Percentiles rank a stretch among this genome's conserved stretches.
Conservation (phyloP, 352 stramenopile genomes). For the Pseudoperonospora humuli region DNA sequence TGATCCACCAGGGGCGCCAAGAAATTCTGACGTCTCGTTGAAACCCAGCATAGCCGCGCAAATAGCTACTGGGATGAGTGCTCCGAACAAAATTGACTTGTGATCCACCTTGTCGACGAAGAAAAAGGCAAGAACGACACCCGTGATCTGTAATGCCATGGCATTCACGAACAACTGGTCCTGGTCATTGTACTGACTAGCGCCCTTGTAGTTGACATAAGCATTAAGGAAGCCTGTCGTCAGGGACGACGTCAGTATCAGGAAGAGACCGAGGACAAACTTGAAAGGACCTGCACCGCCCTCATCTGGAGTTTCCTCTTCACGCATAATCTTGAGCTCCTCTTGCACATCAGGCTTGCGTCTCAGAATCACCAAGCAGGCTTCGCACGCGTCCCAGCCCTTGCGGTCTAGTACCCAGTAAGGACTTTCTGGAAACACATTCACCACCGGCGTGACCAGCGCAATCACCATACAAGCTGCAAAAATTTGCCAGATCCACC, state of each 20-base stretch:
- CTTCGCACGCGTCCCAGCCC: slow-evolving; percentile 62
- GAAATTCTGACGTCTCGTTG: slow-evolving; percentile 43
- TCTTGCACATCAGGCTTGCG: slow-evolving; percentile 61
- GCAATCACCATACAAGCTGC: slow-evolving; percentile 53
- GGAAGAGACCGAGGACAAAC: slow-evolving; percentile 47
- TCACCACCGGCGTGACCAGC: slow-evolving; percentile 56
- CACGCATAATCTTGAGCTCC: slow-evolving; percentile 60
- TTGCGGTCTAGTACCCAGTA: slow-evolving; percentile 67
- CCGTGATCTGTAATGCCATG: slow-evolving; percentile 45
- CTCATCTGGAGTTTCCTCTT: slow-evolving; percentile 44
- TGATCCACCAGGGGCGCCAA: slow-evolving; percentile 30
- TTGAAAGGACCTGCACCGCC: slow-evolving; percentile 43
- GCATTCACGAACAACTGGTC: slow-evolving; percentile 48
- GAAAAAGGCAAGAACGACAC: slow-evolving; percentile 61
- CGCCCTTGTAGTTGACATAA: slow-evolving; percentile 46
- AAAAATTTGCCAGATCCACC: slow-evolving; percentile 76
- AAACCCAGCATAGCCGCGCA: slow-evolving; percentile 46
- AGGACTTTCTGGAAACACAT: slow-evolving; percentile 72
- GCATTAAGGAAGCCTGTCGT: slow-evolving; percentile 50
- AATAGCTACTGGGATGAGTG: slow-evolving; percentile 46
- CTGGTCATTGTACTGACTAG: slow-evolving; percentile 36
- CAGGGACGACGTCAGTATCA: slow-evolving; percentile 61
- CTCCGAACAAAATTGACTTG: slow-evolving; percentile 61
- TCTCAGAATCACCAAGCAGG: slow-evolving; percentile 49
- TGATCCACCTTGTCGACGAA: slow-evolving; percentile 76